A percentile compares a stretch with the other conserved stretches of the same genome.
Conservation (phyloP, 1,139 yeast species). For the Protomyces inouyei region DNA sequence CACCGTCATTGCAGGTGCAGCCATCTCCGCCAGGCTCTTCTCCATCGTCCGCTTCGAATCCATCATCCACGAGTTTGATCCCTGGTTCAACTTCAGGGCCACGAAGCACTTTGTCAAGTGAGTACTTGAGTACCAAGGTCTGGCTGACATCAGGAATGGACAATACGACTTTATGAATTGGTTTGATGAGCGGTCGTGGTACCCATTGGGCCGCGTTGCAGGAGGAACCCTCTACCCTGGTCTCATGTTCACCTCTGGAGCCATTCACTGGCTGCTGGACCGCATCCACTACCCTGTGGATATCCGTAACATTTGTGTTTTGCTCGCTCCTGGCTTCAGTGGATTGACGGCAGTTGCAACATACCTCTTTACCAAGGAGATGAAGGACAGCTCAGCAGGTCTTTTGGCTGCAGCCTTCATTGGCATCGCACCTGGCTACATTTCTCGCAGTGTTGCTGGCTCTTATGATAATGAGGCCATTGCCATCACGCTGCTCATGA, state of each 20-base stretch:
- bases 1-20: slow-evolving; percentile 48
- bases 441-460: slow-evolving; percentile 97
- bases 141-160: slow-evolving; percentile 55
- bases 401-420: slow-evolving; percentile 87
- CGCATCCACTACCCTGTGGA: slow-evolving; percentile 74
- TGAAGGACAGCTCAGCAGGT: slow-evolving; percentile 88
- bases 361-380: slow-evolving; percentile 81
- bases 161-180: slow-evolving; percentile 90
- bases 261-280: slow-evolving; percentile 71
- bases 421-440: slow-evolving; percentile 98
- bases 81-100: slow-evolving; percentile 68
- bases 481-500: slow-evolving; percentile 92
- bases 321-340: slow-evolving; percentile 94
- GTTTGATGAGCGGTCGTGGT: slow-evolving; percentile 99
- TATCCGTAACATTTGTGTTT: slow-evolving; percentile 90
- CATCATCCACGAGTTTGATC: slow-evolving; percentile 82
- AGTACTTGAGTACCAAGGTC: background rate
- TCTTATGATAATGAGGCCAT: slow-evolving; percentile 98
- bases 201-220: slow-evolving; percentile 96
- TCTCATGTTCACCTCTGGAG: slow-evolving; percentile 91
- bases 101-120: slow-evolving; percentile 60
- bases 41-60: slow-evolving; percentile 74
- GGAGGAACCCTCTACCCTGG: slow-evolving; percentile 99
- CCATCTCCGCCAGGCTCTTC: slow-evolving; percentile 78
- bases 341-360: slow-evolving; percentile 90